phyloP scores from a whole-genome alignment of 345 rosid species.

The Capsella bursapastoris region DNA sequence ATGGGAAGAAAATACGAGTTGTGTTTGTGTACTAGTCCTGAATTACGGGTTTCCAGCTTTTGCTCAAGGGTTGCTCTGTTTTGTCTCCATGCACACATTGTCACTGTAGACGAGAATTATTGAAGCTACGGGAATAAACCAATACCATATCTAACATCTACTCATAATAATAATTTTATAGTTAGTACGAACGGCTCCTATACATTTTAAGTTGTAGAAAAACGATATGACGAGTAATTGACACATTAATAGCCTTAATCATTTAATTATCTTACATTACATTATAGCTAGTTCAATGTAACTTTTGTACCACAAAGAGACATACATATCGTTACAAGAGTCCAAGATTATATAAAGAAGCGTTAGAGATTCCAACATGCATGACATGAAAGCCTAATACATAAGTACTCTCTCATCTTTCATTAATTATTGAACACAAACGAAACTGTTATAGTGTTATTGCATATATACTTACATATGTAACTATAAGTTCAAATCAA shows the following conservation, averaged over 20 bases:
- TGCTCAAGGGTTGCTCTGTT: not conserved
- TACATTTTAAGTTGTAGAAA: not conserved
- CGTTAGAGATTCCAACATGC: constrained; percentile 3
- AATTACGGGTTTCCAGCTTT: constrained; percentile 32
- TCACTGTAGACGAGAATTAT: not conserved
- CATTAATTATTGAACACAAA: not conserved
- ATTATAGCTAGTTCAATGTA: not conserved
- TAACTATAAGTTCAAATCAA: constrained; percentile 1
- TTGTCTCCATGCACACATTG: constrained; percentile 36
- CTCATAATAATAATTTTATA: not conserved
- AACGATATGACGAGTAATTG: not conserved
- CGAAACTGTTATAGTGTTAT: constrained; percentile 4
- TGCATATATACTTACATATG: constrained; percentile 7
- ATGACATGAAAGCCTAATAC: constrained; percentile 1
- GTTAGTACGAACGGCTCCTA: not conserved
- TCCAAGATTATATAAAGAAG: not conserved
- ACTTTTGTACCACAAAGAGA: not conserved
- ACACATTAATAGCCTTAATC: not conserved
- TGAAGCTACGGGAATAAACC: not conserved
- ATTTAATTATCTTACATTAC: not conserved
- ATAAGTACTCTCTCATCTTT: not conserved
- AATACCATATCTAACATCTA: not conserved
- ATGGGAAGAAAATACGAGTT: constrained; percentile 31
- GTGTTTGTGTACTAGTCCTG: constrained; percentile 39
- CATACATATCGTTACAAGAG: not conserved